phyloP scores from a whole-genome alignment of 495 filamentous ascomycete species.

The Podospora bellae-mahoneyi region DNA sequence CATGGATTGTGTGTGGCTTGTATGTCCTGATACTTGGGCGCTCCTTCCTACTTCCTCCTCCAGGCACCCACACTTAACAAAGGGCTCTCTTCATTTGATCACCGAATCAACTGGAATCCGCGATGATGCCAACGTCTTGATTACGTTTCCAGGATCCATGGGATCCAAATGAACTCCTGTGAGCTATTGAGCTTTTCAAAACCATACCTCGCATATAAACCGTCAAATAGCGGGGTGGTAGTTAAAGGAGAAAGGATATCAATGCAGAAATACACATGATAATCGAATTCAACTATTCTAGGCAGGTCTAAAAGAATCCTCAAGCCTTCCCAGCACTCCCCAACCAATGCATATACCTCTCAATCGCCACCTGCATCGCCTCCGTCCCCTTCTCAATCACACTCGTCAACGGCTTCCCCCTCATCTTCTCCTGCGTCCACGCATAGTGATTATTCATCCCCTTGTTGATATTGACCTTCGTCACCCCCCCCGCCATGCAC shows the following conservation, averaged over 20 bases:
- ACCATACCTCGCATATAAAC: too few relatives aligned
- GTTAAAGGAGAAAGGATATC: too few relatives aligned
- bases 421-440: constrained; percentile 62
- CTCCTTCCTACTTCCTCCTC: neutral
- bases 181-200: too few relatives aligned
- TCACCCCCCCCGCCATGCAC: constrained; percentile 68
- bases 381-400: constrained; percentile 69
- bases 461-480: constrained; percentile 82
- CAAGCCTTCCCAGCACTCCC: constrained; percentile 62
- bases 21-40: too few relatives aligned
- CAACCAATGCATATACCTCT: constrained; percentile 70
- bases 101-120: too few relatives aligned
- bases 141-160: too few relatives aligned
- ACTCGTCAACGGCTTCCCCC: constrained; percentile 63
- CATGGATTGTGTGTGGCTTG: too few relatives aligned
- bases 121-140: too few relatives aligned
- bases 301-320: neutral
- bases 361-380: constrained; percentile 72
- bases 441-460: constrained; percentile 71
- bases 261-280: neutral
- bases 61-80: too few relatives aligned
- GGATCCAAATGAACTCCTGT: too few relatives aligned
- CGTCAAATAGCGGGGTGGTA: too few relatives aligned
- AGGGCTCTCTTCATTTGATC: too few relatives aligned
- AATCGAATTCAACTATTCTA: neutral